Base-by-base conservation (phyloP, 2,329 filamentous ascomycete genomes). In the Arthrocladium fulminans region DNA sequence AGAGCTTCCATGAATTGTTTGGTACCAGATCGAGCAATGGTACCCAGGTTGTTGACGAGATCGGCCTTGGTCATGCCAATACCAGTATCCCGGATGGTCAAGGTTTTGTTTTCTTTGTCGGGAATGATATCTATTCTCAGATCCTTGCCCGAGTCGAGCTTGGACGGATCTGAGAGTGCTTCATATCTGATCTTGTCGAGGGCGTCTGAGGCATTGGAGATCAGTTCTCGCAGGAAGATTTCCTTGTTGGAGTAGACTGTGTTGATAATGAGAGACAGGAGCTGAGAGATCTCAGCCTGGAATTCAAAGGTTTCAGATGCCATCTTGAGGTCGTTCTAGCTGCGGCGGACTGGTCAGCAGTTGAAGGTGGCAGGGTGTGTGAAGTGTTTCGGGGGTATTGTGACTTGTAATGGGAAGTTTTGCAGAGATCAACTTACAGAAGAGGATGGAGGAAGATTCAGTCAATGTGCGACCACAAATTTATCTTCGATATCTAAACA, bases 1-100 rank as follows among this genome's bases (percentile, higher is more conserved):
- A 98, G 82, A 57, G 92, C 92, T 81, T 98, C 92, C 92, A 98
- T 98, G 76, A 98, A 98, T 78, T 97, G 92, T 84, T 98, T 98
- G 73, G 92, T 98, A 60, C 92, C 92, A 55, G 92, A 98, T 69
- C 92, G 88, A 69, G 92, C 92, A 72, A 98, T 98, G 63, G 92
- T 98, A 79, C 92, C 92, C 60, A 98, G 83, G 81, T 98, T 98
- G 86, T 98, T 98, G 79, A 98, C 90, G 57, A 98, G 82, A 71
- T 98, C 92, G 79, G 92, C 89, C 81, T 98, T 98, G 80, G 92
- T 98, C 88, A 98, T 96, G 76, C 92, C 92, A 70, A 98, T 96
- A 87, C 92, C 92, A 66, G 87, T 94, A 78, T 98, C 92, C 58
- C 79, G 85, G 76, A 98, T 88, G 69, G 89, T 97, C 59, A 98